Conservation (phyloP, 495 filamentous ascomycete genomes). For the Aspergillus heteromorphus region DNA sequence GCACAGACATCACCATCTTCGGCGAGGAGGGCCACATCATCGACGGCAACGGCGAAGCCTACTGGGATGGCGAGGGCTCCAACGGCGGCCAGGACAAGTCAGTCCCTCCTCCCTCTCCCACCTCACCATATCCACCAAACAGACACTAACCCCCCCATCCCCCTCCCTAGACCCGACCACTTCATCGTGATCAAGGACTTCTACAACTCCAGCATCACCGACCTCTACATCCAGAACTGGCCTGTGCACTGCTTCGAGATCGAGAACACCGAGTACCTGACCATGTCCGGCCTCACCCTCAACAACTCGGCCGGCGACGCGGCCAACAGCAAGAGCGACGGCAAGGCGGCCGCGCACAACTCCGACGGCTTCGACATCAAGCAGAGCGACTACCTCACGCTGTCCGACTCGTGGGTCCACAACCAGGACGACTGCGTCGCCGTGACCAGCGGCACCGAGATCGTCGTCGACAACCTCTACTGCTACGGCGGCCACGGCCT, state of each 20-base stretch:
- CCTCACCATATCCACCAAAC: not conserved
- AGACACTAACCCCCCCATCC: conserved; percentile 17
- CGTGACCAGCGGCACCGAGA: conserved; percentile 31
- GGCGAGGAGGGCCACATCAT: conserved; percentile 34
- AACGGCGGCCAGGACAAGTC: conserved; percentile 41
- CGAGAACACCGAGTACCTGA: conserved; percentile 21
- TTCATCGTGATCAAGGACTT: conserved; percentile 41
- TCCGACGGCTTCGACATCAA: conserved; percentile 40
- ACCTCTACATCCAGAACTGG: conserved; percentile 40
- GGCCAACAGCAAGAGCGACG: conserved; percentile 30
- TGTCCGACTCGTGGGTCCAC: conserved; percentile 27
- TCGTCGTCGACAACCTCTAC: conserved; percentile 19
- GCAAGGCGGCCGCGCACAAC: conserved; percentile 37
- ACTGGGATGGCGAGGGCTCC: conserved; percentile 46
- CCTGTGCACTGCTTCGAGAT: conserved; percentile 38
- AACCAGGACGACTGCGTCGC: conserved; percentile 48
- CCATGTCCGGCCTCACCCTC: conserved; percentile 29
- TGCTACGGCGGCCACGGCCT: conserved; percentile 46
- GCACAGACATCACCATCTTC: conserved; percentile 36
- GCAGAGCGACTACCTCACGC: conserved; percentile 21
- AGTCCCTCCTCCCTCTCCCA: not conserved
- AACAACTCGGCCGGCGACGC: conserved; percentile 40
- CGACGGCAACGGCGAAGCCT: conserved; percentile 40
- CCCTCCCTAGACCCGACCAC: conserved; percentile 37
- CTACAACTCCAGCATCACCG: conserved; percentile 29